Base-by-base conservation (phyloP, 805 yeast genomes). In the Ogataea dorogensis region DNA sequence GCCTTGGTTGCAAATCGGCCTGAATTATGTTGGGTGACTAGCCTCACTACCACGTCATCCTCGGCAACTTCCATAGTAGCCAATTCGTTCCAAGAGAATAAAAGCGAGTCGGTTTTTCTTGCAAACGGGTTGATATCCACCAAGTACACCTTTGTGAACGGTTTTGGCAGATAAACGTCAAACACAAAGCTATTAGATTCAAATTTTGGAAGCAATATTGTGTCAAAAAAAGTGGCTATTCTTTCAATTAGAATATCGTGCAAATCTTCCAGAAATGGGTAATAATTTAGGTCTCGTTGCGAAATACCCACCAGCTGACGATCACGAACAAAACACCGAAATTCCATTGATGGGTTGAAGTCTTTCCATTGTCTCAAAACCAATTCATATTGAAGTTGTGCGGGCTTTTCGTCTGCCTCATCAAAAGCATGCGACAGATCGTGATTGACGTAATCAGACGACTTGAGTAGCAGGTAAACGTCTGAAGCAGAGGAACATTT, bases 71-170 rank as follows among this genome's bases (percentile, higher is more conserved):
- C 56, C 47, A 55, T 50, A 5, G 63, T 58, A 2, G 64, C 58
- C 33, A 91, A 54, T 56, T 93, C 96, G 48, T 81, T 73, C 98
- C 98, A 93, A 11, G 87, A 74, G 58, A 75, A 91, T 16, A 91
- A 58, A 11, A 86, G 64, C 0, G 95, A 61, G 49, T 89, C 97
- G 0, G 96, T 81, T 29, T 75, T 77, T 40, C 88, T 68, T 1
- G 81, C 67, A 59, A 82, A 91, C 1, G 96, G 95, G 56, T 93
- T 93, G 47, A 93, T 74, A 52, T 93, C 99, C 11, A 93, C 69
- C 2, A 93, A 61, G 63, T 74, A 79, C 0, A 81, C 81, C 40
- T 70, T 72, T 11, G 73, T 58, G 44, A 75, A 77, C 0, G 95
- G 89, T 36, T 83, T 68, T 1, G 96, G 93, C 5, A 93, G 60